Conservation (phyloP, 106 monocot genomes). For the Gastrodia elata region DNA sequence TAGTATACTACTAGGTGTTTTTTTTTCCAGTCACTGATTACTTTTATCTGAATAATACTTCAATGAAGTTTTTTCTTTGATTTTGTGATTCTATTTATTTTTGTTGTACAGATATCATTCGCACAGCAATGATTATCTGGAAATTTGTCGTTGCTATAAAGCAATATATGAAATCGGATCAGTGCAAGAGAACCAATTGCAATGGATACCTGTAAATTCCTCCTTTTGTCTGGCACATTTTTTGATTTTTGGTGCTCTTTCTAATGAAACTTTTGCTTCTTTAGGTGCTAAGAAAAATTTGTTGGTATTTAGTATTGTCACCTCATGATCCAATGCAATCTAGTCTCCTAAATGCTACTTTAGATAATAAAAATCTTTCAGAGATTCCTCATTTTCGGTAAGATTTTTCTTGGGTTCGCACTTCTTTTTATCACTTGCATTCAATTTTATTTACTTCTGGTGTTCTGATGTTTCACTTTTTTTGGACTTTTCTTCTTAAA, state of each 20-base stretch:
- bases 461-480: background rate
- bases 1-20: background rate
- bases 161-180: conserved; percentile 95
- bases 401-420: background rate
- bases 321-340: conserved; percentile 99
- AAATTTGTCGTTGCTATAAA: conserved; percentile 93
- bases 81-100: background rate
- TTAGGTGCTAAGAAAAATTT: conserved; percentile 94
- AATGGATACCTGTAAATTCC: conserved; percentile 79
- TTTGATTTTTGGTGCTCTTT: background rate
- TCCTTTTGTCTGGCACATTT: background rate
- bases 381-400: conserved; percentile 90
- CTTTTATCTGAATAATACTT: background rate
- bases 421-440: background rate
- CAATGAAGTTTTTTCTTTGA: background rate
- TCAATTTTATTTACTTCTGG: background rate
- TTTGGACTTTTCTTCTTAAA: background rate
- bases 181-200: conserved; percentile 67
- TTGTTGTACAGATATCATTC: conserved; percentile 59
- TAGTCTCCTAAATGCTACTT: conserved; percentile 87
- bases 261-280: conserved; percentile 7
- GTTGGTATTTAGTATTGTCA: conserved; percentile 89
- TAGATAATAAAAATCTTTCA: conserved; percentile 91
- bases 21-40: background rate
- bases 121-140: conserved; percentile 82